These are phyloP conservation scores for Endothia cerciana DNA, from an alignment of 2,329 filamentous ascomycete species.

Conservation along the genomic window DNA sequence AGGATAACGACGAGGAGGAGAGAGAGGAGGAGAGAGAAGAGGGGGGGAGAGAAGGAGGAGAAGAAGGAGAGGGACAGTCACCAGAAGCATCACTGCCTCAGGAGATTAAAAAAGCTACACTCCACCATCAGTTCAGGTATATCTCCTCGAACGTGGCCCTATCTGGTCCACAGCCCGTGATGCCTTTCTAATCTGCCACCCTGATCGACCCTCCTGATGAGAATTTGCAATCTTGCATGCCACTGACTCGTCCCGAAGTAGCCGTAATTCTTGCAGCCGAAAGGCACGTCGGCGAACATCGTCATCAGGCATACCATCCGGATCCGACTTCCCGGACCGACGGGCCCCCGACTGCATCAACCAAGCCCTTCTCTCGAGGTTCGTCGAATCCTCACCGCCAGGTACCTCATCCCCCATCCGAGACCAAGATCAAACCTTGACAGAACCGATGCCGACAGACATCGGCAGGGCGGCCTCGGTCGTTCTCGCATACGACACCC, in stretches of 20 bases:
- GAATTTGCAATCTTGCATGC: not conserved
- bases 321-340: not conserved
- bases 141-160: not conserved
- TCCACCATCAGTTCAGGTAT: not conserved
- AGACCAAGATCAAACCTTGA: not conserved
- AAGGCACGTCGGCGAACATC: slow-evolving; percentile 3
- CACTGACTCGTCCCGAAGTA: not conserved
- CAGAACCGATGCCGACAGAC: not conserved
- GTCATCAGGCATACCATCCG: not conserved
- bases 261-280: not conserved
- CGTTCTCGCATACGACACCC: not conserved
- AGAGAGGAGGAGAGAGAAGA: not conserved
- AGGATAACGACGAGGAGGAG: not conserved
- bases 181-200: not conserved
- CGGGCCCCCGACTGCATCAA: not conserved
- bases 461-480: not conserved
- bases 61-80: not conserved
- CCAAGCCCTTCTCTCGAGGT: not conserved
- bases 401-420: not conserved
- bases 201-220: not conserved
- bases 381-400: not conserved
- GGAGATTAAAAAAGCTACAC: not conserved
- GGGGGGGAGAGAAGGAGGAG: not conserved
- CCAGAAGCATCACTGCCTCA: not conserved
- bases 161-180: not conserved